A percentile compares a stretch with the other conserved stretches of the same genome.
Conservation (phyloP, 768 basidiomycete genomes). For the Podaxis sp. region DNA sequence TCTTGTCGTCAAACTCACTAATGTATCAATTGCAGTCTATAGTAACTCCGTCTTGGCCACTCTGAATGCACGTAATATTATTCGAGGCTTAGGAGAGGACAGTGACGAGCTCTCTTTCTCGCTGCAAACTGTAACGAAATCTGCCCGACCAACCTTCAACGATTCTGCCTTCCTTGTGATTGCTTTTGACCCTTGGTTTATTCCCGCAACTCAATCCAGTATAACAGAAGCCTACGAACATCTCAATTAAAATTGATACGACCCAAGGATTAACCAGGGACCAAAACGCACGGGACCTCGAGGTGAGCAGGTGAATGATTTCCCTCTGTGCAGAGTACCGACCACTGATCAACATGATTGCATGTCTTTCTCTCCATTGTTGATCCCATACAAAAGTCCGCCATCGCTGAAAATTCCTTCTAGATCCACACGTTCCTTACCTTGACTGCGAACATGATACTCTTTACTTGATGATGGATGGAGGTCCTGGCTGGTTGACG, state of each 20-base stretch:
- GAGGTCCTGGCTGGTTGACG: neutral
- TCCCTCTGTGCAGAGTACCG: neutral
- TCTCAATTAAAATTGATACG: constrained; percentile 65
- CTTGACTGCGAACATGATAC: neutral
- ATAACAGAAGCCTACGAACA: constrained; percentile 40
- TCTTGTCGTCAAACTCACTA: neutral
- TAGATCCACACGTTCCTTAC: constrained; percentile 13
- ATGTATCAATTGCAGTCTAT: constrained; percentile 33
- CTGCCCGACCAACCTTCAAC: constrained; percentile 26
- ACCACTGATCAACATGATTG: neutral
- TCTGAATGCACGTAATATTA: constrained; percentile 42
- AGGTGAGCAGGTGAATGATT: constrained; percentile 17
- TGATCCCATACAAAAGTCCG: constrained; percentile 14
- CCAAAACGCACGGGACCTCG: constrained; percentile 20
- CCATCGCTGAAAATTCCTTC: constrained; percentile 18
- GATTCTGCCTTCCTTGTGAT: constrained; percentile 22
- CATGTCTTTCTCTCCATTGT: neutral
- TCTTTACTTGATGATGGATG: neutral
- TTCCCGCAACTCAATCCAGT: neutral
- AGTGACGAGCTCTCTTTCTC: constrained; percentile 45
- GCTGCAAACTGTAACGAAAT: constrained; percentile 38
- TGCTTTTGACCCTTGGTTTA: constrained; percentile 7
- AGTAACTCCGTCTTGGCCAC: constrained; percentile 53
- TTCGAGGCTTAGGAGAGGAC: constrained; percentile 39
- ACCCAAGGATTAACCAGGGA: constrained; percentile 48